Percentiles rank a stretch among this genome's conserved stretches.
Evolutionary conservation across 352 stramenopile species (phyloP).

Genomic region (Pythium coloratum): DNA sequence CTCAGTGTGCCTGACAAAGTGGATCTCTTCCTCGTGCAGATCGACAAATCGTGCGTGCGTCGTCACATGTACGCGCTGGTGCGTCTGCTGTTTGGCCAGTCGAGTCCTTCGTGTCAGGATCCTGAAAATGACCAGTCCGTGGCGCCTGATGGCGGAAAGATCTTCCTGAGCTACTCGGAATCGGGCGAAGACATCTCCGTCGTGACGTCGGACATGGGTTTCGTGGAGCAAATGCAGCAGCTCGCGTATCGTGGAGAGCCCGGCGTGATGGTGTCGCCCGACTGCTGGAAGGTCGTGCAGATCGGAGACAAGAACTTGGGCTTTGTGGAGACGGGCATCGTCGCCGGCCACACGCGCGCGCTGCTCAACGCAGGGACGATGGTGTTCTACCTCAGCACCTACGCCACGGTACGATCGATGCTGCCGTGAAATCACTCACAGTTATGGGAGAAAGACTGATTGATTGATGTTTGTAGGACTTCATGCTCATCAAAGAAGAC

Average conservation of each 20-base stretch:
- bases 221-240: conserved; percentile 39
- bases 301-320: conserved; percentile 61
- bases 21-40: conserved; percentile 55
- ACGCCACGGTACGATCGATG: conserved; percentile 44
- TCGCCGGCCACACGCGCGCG: conserved; percentile 62
- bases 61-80: conserved; percentile 62
- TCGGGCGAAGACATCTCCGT: conserved; percentile 58
- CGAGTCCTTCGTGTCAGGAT: neutral
- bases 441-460: neutral
- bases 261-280: conserved; percentile 57
- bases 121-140: neutral
- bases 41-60: conserved; percentile 42
- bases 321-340: conserved; percentile 61
- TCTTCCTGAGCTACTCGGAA: conserved; percentile 64
- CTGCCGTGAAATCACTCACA: neutral
- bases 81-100: conserved; percentile 44
- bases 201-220: conserved; percentile 48
- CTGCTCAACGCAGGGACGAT: conserved; percentile 56
- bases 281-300: conserved; percentile 66
- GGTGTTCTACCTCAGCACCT: conserved; percentile 73
- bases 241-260: conserved; percentile 39
- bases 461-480: conserved; percentile 35
- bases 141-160: conserved; percentile 17
- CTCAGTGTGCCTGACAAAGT: conserved; percentile 52
- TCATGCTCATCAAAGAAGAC: conserved; percentile 75